Percentiles rank a stretch among this genome's conserved stretches.
Evolutionary conservation across 805 yeast species (phyloP).

Genomic region (Teunomyces funiuensis): DNA sequence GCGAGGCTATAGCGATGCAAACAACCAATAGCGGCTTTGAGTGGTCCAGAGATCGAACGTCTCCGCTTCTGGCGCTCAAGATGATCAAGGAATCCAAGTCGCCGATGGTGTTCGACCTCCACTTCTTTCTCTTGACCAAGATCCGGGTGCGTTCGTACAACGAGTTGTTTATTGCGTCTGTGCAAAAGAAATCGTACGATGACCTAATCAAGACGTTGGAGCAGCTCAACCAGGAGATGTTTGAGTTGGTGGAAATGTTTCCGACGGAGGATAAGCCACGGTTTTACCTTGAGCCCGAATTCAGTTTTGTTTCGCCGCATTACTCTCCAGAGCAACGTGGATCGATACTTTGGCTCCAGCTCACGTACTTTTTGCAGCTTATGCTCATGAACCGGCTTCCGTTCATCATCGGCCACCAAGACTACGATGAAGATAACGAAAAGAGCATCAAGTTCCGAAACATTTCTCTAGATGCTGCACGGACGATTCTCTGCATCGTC

Average conservation of each 20-base stretch:
- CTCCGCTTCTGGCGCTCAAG: background rate
- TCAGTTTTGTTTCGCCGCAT: constrained; percentile 13
- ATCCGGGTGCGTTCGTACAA: constrained; percentile 31
- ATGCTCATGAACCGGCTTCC: constrained; percentile 39
- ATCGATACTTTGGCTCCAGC: constrained; percentile 22
- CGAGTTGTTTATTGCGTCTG: constrained; percentile 32
- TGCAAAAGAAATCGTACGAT: constrained; percentile 18
- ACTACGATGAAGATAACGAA: constrained; percentile 15
- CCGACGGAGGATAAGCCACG: constrained; percentile 24
- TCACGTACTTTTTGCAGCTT: constrained; percentile 35
- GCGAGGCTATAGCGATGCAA: background rate
- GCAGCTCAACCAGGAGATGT: constrained; percentile 29
- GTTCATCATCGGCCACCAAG: constrained; percentile 14
- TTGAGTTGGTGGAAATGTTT: constrained; percentile 19
- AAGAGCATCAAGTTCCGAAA: constrained; percentile 24
- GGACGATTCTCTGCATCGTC: constrained; percentile 34
- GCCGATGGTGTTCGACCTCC: constrained; percentile 3
- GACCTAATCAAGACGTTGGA: constrained; percentile 22
- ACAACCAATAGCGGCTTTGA: background rate
- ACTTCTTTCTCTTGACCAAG: constrained; percentile 20
- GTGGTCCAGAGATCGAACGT: background rate
- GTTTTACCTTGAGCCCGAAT: constrained; percentile 34
- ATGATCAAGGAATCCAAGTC: background rate
- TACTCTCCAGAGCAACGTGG: constrained; percentile 8
- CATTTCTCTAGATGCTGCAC: constrained; percentile 33